Percentiles rank a stretch among this genome's conserved stretches.
phyloP scores from a whole-genome alignment of 352 stramenopile species.

The Halophytophthora polymorphica region DNA sequence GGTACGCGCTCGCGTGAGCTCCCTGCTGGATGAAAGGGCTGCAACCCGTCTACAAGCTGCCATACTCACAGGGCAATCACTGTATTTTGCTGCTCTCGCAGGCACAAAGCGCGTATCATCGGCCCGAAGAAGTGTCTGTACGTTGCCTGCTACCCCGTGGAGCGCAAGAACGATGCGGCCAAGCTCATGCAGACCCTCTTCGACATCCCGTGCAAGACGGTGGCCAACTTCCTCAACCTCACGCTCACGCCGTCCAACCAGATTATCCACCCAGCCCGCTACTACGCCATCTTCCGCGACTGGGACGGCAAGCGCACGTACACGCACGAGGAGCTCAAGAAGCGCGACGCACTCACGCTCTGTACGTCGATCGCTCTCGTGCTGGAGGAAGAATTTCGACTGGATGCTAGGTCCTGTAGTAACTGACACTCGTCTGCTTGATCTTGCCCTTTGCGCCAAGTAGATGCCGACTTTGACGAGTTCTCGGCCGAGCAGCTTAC shows the following conservation, averaged over 20 bases:
- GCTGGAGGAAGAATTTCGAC: neutral
- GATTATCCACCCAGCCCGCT: conserved; percentile 91
- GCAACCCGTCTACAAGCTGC: neutral
- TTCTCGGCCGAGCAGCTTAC: conserved; percentile 90
- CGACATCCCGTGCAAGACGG: conserved; percentile 88
- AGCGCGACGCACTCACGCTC: conserved; percentile 84
- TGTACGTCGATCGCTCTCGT: conserved; percentile 44
- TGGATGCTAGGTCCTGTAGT: conserved; percentile 1
- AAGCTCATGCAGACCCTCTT: conserved; percentile 86
- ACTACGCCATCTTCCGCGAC: conserved; percentile 92
- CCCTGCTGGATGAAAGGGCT: neutral
- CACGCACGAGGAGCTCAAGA: conserved; percentile 75
- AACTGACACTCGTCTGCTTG: conserved; percentile 8
- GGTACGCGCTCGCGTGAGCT: conserved; percentile 23
- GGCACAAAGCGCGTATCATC: conserved; percentile 88
- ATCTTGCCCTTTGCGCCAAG: neutral
- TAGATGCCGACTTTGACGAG: conserved; percentile 91
- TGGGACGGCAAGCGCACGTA: conserved; percentile 91
- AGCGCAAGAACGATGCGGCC: conserved; percentile 74
- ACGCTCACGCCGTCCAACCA: conserved; percentile 93
- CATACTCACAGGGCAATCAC: neutral
- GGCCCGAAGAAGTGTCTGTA: conserved; percentile 90
- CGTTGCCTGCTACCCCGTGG: conserved; percentile 88
- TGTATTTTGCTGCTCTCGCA: conserved; percentile 21
- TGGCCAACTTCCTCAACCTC: conserved; percentile 92